Evolutionary conservation across 768 basidiomycete genomes (phyloP).

Genomic region (Tricholoma saponaceum): DNA sequence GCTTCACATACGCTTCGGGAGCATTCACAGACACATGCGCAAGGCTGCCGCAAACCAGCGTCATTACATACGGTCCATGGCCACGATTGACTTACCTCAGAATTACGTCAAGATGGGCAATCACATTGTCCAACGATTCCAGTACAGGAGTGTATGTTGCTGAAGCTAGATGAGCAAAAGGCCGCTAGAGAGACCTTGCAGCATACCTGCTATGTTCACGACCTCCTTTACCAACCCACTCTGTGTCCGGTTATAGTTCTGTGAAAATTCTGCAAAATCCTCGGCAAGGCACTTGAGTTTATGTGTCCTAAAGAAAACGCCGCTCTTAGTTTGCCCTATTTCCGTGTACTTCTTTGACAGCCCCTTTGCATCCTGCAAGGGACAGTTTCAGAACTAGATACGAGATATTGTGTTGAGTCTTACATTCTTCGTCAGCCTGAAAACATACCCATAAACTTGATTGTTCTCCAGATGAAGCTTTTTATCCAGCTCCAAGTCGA

Average conservation of each 20-base stretch:
- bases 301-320: conserved; percentile 85
- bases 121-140: conserved; percentile 74
- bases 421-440: conserved; percentile 89
- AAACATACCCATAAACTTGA: conserved; percentile 85
- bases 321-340: conserved; percentile 79
- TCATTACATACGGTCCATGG: neutral
- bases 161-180: conserved; percentile 23
- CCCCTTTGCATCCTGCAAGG: conserved; percentile 69
- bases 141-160: conserved; percentile 91
- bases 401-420: conserved; percentile 18
- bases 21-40: conserved; percentile 89
- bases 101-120: conserved; percentile 92
- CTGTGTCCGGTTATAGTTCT: conserved; percentile 74
- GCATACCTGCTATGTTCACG: conserved; percentile 83
- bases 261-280: conserved; percentile 63
- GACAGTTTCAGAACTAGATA: neutral
- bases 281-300: conserved; percentile 67
- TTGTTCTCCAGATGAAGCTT: conserved; percentile 96
- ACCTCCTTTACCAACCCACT: conserved; percentile 86
- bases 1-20: conserved; percentile 85
- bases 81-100: conserved; percentile 53
- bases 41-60: conserved; percentile 49
- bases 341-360: conserved; percentile 77
- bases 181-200: neutral
- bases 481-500: conserved; percentile 85